Evolutionary conservation across 208 protist species (phyloP).

Genomic region (Crithidia expoeki): DNA sequence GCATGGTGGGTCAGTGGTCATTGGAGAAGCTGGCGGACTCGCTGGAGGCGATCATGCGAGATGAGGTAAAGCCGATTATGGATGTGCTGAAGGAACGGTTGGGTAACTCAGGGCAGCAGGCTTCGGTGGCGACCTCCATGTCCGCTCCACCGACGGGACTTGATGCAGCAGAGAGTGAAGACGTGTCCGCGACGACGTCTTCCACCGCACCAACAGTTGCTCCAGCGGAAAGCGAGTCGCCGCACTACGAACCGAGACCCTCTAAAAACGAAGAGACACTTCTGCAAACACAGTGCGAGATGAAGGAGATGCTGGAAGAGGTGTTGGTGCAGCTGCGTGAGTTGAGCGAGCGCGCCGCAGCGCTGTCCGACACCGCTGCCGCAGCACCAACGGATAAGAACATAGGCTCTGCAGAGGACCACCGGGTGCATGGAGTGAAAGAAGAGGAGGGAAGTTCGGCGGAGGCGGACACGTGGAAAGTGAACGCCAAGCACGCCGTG

Average conservation of each 20-base stretch:
- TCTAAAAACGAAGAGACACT: neutral
- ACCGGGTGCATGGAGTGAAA: neutral
- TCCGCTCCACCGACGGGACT: neutral
- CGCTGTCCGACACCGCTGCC: neutral
- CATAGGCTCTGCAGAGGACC: too few species aligned
- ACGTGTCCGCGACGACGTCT: neutral
- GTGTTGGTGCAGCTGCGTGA: conserved; percentile 19
- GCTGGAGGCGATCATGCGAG: conserved; percentile 46
- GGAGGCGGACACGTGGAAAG: neutral
- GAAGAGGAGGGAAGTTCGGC: too few species aligned
- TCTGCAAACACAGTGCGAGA: conserved; percentile 1
- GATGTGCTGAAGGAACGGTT: conserved; percentile 44
- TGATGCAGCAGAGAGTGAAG: neutral
- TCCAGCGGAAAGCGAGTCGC: neutral
- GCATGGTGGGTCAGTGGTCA: conserved; percentile 63
- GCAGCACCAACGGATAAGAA: neutral
- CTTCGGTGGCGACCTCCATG: neutral
- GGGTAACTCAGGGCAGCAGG: neutral
- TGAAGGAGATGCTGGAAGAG: conserved; percentile 11
- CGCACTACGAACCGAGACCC: neutral
- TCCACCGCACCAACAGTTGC: neutral
- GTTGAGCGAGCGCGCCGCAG: conserved; percentile 18
- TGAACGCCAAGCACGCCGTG: conserved; percentile 5
- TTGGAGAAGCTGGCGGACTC: conserved; percentile 61
- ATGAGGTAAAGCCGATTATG: conserved; percentile 43